Evolutionary conservation across 2,329 filamentous ascomycete species (phyloP).

Genomic region (Chaetomium olivaceum): DNA sequence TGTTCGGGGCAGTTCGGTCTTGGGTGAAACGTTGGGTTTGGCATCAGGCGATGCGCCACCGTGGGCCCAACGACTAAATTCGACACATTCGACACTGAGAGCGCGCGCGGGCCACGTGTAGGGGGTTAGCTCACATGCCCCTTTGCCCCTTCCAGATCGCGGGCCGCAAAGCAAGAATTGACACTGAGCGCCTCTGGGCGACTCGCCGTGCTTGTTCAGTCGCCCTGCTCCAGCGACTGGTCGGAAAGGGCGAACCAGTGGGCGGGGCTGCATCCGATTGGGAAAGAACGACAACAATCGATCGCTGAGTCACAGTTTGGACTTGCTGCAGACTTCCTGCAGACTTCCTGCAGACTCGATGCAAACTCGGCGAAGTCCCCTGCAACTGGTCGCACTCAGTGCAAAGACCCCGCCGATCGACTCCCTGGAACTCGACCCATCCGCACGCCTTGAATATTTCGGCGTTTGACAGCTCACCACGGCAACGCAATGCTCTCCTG

Average conservation of each 20-base stretch:
- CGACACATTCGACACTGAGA: constrained; percentile 9
- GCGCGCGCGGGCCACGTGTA: constrained; percentile 23
- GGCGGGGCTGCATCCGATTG: constrained; percentile 30
- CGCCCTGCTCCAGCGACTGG: constrained; percentile 26
- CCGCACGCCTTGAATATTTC: background rate
- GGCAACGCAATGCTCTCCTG: background rate
- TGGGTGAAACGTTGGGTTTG: constrained; percentile 25
- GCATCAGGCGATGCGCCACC: constrained; percentile 7
- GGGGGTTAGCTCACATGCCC: constrained; percentile 20
- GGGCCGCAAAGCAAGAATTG: background rate
- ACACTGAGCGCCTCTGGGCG: no score
- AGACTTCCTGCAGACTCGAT: background rate
- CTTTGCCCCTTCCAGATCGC: constrained; percentile 12
- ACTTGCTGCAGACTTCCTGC: background rate
- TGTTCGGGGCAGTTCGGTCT: constrained; percentile 11
- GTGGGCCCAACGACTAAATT: constrained; percentile 4
- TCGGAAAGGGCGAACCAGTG: constrained; percentile 13
- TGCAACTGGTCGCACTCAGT: background rate
- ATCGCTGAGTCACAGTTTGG: constrained; percentile 19
- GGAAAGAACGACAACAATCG: constrained; percentile 21
- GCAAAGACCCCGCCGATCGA: background rate
- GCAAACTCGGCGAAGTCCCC: background rate
- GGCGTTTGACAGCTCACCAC: constrained; percentile 24
- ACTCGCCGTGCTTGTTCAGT: background rate
- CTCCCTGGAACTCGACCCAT: constrained; percentile 2